These are phyloP conservation scores for Nemophila menziesii DNA, from an alignment of 257 asterid genomes.

Conservation along the genomic window DNA sequence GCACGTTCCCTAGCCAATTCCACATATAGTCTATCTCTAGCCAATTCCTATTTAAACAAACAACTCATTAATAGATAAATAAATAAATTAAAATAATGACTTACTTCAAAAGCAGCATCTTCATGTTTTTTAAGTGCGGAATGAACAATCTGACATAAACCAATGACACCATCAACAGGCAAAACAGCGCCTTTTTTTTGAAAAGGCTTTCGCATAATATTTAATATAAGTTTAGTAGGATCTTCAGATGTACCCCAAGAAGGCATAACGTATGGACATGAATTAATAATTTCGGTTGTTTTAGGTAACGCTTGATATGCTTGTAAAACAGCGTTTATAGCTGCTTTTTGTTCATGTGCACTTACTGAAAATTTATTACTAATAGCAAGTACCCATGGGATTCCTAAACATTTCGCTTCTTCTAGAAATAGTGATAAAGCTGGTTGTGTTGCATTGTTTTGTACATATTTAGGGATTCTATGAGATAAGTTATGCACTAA, in stretches of 20 bases:
- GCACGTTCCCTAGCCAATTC: slow-evolving; percentile 72
- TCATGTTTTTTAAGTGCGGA: slow-evolving; percentile 53
- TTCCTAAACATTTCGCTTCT: slow-evolving; percentile 86
- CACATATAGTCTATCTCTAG: slow-evolving; percentile 63
- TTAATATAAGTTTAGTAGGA: slow-evolving; percentile 29
- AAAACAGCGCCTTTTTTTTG: slow-evolving; percentile 63
- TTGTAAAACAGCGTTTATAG: slow-evolving; percentile 56
- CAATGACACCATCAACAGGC: slow-evolving; percentile 72
- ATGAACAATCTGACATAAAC: slow-evolving; percentile 62
- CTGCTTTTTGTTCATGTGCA: slow-evolving; percentile 83
- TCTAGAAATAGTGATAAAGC: slow-evolving; percentile 70
- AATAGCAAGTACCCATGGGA: slow-evolving; percentile 90
- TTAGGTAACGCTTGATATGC: slow-evolving; percentile 79
- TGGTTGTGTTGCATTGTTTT: slow-evolving; percentile 45
- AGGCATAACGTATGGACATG: slow-evolving; percentile 85
- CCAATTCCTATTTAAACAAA: slow-evolving; percentile 42
- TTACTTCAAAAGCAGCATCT: slow-evolving; percentile 84
- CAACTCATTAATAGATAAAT: neutral
- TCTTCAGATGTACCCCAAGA: slow-evolving; percentile 51
- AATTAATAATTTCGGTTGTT: slow-evolving; percentile 65
- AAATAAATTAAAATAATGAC: neutral
- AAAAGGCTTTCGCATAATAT: slow-evolving; percentile 61
- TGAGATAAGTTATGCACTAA: slow-evolving; percentile 96
- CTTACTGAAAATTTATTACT: slow-evolving; percentile 95
- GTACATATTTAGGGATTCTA: slow-evolving; percentile 63